Percentiles rank a stretch among this genome's conserved stretches.
Evolutionary conservation across 257 asterid genomes (phyloP).

Genomic region (Apocynum venetum): DNA sequence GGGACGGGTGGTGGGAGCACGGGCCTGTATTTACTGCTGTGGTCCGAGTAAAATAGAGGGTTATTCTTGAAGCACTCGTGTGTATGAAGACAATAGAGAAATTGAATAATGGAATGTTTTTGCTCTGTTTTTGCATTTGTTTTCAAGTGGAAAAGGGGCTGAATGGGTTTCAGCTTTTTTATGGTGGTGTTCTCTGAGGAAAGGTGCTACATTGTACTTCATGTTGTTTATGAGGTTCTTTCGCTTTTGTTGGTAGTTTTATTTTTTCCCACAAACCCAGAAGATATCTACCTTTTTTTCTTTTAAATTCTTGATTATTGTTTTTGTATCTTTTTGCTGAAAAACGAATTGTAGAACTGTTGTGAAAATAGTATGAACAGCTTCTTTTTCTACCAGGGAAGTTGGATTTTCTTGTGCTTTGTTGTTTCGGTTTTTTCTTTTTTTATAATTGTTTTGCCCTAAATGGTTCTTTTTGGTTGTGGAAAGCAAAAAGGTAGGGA

Average conservation of each 20-base stretch:
- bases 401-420: not conserved
- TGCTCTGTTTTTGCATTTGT: conserved; percentile 15
- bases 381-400: not conserved
- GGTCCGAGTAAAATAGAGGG: not conserved
- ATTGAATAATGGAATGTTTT: conserved; percentile 26
- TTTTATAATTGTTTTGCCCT: not conserved
- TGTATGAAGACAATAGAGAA: conserved; percentile 9
- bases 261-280: not conserved
- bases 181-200: conserved; percentile 18
- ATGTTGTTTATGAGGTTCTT: conserved; percentile 21
- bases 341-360: not conserved
- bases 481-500: not conserved
- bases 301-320: no score
- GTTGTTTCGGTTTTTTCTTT: not conserved
- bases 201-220: conserved; percentile 36
- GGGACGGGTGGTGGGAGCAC: not conserved
- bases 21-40: not conserved
- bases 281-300: not conserved
- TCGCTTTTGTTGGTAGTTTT: conserved; percentile 14
- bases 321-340: not conserved
- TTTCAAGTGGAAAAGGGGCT: conserved; percentile 40
- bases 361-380: not conserved
- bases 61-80: not conserved
- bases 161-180: conserved; percentile 31
- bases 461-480: not conserved